phyloP scores from a whole-genome alignment of 306 rosid species.

The Pyrus betulifolia region DNA sequence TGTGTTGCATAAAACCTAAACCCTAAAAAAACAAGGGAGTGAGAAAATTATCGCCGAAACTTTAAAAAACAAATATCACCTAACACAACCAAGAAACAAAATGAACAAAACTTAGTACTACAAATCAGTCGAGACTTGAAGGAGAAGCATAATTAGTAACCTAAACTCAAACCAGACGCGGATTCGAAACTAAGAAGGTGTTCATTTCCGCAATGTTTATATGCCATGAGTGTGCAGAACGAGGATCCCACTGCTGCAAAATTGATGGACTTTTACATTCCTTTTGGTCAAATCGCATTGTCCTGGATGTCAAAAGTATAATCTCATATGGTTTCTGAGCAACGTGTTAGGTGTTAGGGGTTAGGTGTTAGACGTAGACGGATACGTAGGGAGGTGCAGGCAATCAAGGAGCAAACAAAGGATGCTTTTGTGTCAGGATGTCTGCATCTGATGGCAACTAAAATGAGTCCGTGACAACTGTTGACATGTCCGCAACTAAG shows the following conservation, averaged over 20 bases:
- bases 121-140: neutral
- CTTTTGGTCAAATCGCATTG: neutral
- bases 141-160: neutral
- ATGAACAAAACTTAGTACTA: neutral
- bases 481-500: neutral
- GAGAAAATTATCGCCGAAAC: neutral
- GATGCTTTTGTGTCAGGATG: neutral
- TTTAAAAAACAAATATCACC: neutral
- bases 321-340: neutral
- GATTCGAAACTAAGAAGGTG: neutral
- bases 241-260: neutral
- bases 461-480: neutral
- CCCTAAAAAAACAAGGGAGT: no score
- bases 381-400: neutral
- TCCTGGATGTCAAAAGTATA: neutral
- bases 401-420: no score
- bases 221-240: neutral
- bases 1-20: no score
- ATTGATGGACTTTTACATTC: neutral
- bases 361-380: neutral
- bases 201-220: neutral
- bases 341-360: neutral
- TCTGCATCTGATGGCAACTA: neutral
- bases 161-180: neutral
- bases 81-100: neutral